Evolutionary conservation across 306 rosid genomes (phyloP).

Genomic region (Lablab purpureus): DNA sequence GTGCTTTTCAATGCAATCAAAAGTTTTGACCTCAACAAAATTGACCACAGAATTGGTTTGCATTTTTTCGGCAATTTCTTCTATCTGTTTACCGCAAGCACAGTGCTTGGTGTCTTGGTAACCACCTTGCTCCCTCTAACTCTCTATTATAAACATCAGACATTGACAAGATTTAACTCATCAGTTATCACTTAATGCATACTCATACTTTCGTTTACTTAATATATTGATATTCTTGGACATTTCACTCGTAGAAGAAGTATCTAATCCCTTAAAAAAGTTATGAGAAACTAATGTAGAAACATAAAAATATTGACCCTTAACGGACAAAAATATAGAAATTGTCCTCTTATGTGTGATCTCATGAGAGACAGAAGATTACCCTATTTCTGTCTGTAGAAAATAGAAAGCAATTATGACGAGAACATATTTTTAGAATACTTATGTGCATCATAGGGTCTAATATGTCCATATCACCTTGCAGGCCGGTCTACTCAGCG

Average conservation of each 20-base stretch:
- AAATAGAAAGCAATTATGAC: not conserved
- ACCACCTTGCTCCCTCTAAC: slow-evolving; percentile 41
- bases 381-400: not conserved
- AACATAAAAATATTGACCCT: no score
- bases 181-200: not conserved
- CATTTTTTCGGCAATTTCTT: slow-evolving; percentile 79
- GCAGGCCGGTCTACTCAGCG: slow-evolving; percentile 95
- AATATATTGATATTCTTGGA: no score
- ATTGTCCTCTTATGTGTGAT: not conserved
- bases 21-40: slow-evolving; percentile 77
- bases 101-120: slow-evolving; percentile 87
- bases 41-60: slow-evolving; percentile 66
- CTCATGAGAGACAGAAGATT: not conserved
- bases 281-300: no score
- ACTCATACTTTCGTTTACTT: not conserved
- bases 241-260: no score
- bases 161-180: not conserved
- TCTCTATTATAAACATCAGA: slow-evolving; percentile 23
- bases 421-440: not conserved
- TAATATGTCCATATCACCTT: slow-evolving; percentile 48
- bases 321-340: not conserved
- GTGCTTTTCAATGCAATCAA: slow-evolving; percentile 98
- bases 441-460: slow-evolving; percentile 15
- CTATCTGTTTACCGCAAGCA: slow-evolving; percentile 80
- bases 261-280: no score